Evolutionary conservation across 2,329 filamentous ascomycete genomes (phyloP), one percentile per base, ranked within the genome.

Genomic region (Myotisia sp.): DNA sequence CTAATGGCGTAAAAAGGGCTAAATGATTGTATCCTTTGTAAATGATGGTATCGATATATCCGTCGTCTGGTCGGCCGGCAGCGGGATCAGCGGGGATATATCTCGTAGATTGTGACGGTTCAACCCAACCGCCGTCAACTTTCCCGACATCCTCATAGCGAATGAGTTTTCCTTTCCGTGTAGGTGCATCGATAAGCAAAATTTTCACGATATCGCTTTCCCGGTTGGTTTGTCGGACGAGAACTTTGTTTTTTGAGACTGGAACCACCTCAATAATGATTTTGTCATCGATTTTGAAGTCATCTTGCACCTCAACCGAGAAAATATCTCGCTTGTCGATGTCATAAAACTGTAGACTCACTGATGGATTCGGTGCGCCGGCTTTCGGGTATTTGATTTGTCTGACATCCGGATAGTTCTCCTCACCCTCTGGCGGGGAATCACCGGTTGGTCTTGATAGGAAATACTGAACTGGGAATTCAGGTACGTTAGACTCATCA

Each of bases 331-430:
- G 70, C 48, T 78, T 79, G 6, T 66, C 67, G 13, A 94, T 65
- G 45, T 95, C 86, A 56, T 87, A 95, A 57, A 95, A 92, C 36
- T 82, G 70, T 20, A 98, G 61, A 40, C 84, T 76, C 3, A 98
- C 87, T 9, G 82, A 73, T 0, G 90, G 90, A 54, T 98, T 98
- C 29, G 87, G 85, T 2, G 86, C 78, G 3, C 90, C 92, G 13
- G 90, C 80, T 57, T 95, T 95, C 30, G 90, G 92, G 49, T 98
- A 98, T 58, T 98, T 98, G 70, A 98, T 92, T 47, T 85, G 65
- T 42, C 79, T 74, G 22, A 87, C 76, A 50, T 95, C 86, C 0
- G 90, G 90, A 51, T 98, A 98, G 34, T 74, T 76, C 53, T 94
- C 85, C 44, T 92, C 72, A 13, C 83, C 85, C 1, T 69, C 60